Evolutionary conservation across 2,329 filamentous ascomycete species (phyloP).

Genomic region (Exophiala phaeomuriformis): DNA sequence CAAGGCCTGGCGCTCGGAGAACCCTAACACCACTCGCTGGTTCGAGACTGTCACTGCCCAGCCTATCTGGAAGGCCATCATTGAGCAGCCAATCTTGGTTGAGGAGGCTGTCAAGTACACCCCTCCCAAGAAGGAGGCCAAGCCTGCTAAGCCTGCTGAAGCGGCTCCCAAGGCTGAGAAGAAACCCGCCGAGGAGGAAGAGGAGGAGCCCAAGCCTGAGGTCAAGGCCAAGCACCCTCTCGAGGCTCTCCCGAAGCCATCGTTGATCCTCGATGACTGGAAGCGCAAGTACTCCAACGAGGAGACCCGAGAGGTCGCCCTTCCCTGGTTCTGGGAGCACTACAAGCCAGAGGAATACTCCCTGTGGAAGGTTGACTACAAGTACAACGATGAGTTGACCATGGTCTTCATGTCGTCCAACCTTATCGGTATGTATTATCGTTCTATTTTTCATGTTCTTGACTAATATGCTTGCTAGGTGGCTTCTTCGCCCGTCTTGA

Average conservation of each 20-base stretch:
- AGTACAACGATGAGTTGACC: slow-evolving; percentile 98
- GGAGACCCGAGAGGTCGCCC: slow-evolving; percentile 69
- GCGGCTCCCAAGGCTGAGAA: slow-evolving; percentile 35
- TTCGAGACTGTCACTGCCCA: slow-evolving; percentile 91
- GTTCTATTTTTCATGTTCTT: background rate
- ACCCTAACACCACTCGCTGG: slow-evolving; percentile 89
- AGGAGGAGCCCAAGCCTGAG: slow-evolving; percentile 52
- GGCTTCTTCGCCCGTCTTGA: slow-evolving; percentile 98
- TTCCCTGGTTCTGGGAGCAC: slow-evolving; percentile 99
- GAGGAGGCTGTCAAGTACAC: slow-evolving; percentile 69
- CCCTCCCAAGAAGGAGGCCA: slow-evolving; percentile 64
- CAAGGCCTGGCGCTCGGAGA: slow-evolving; percentile 73
- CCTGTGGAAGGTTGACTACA: slow-evolving; percentile 90
- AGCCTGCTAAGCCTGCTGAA: slow-evolving; percentile 64
- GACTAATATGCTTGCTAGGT: slow-evolving; percentile 37
- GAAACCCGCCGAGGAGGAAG: slow-evolving; percentile 48
- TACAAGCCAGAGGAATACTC: slow-evolving; percentile 92
- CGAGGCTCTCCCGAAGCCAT: slow-evolving; percentile 71
- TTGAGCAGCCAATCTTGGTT: slow-evolving; percentile 66
- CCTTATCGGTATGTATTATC: slow-evolving; percentile 61
- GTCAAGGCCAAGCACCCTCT: slow-evolving; percentile 95
- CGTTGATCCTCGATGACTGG: slow-evolving; percentile 87
- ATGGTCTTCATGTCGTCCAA: slow-evolving; percentile 99
- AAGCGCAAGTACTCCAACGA: slow-evolving; percentile 99
- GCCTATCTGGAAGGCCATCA: slow-evolving; percentile 77